phyloP scores from a whole-genome alignment of 176 grass and related monocot species.

The Paspalum vaginatum region DNA sequence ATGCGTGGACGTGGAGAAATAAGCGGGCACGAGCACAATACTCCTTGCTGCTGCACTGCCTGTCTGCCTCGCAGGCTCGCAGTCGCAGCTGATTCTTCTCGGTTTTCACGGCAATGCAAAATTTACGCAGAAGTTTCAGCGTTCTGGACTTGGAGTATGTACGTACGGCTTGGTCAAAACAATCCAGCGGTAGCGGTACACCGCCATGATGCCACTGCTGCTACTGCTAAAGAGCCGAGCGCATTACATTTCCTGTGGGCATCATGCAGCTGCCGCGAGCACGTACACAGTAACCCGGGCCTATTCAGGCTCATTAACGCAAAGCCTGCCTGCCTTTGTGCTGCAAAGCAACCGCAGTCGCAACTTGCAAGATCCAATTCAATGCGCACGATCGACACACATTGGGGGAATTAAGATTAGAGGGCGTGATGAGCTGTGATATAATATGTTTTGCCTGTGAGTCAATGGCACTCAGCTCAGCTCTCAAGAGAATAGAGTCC shows the following conservation, averaged over 20 bases:
- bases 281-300: slow-evolving; percentile 10
- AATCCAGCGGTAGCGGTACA: background rate
- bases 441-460: too few species aligned
- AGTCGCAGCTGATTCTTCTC: background rate
- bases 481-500: background rate
- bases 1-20: too few species aligned
- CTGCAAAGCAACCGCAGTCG: background rate
- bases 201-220: slow-evolving; percentile 4
- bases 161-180: slow-evolving; percentile 16
- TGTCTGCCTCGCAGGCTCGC: too few species aligned
- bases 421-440: too few species aligned
- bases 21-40: too few species aligned
- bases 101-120: background rate
- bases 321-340: background rate
- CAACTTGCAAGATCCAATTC: slow-evolving; percentile 26
- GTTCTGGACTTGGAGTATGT: too few species aligned
- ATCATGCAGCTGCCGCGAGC: background rate
- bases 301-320: slow-evolving; percentile 41
- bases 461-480: too few species aligned
- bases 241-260: slow-evolving; percentile 7
- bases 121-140: background rate
- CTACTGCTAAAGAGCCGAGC: background rate
- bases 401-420: too few species aligned
- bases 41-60: too few species aligned
- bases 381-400: background rate